These are phyloP conservation scores for Entomortierella beljakovae DNA, from an alignment of 192 early-diverging fungal genomes.

Conservation along the genomic window DNA sequence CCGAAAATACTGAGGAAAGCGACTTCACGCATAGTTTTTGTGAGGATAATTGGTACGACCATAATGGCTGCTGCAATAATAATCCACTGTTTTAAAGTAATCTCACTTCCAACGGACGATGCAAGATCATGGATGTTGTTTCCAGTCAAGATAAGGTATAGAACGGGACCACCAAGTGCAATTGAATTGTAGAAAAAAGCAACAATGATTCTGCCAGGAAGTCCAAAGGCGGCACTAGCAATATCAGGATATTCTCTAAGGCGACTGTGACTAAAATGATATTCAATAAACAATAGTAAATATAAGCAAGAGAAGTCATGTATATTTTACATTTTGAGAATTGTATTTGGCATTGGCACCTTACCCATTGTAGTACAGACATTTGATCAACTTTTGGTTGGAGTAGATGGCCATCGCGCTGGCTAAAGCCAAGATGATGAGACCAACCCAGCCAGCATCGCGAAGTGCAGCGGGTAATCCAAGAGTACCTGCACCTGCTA, in stretches of 20 bases:
- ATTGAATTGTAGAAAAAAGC: conserved; percentile 68
- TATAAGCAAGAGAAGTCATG: too few species aligned
- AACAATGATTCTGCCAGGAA: conserved; percentile 59
- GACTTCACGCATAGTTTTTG: conserved; percentile 79
- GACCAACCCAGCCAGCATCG: conserved; percentile 82
- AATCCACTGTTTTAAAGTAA: conserved; percentile 67
- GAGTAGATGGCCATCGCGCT: conserved; percentile 78
- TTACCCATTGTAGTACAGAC: conserved; percentile 65
- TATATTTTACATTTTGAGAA: too few species aligned
- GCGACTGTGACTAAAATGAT: conserved; percentile 56
- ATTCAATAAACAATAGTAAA: neutral
- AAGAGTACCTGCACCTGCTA: conserved; percentile 73
- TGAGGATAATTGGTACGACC: conserved; percentile 70
- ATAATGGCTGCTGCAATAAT: conserved; percentile 66
- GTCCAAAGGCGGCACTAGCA: conserved; percentile 66
- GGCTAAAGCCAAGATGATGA: conserved; percentile 74
- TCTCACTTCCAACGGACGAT: conserved; percentile 49
- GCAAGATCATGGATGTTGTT: conserved; percentile 68
- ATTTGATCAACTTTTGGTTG: conserved; percentile 77
- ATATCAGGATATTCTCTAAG: conserved; percentile 73
- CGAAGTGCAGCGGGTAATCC: conserved; percentile 70
- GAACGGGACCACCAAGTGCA: conserved; percentile 65
- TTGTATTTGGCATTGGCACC: neutral
- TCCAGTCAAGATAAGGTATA: conserved; percentile 74
- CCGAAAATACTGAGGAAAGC: conserved; percentile 70